Base-by-base conservation (phyloP, 352 stramenopile genomes). In the Globisporangium camurandrum region DNA sequence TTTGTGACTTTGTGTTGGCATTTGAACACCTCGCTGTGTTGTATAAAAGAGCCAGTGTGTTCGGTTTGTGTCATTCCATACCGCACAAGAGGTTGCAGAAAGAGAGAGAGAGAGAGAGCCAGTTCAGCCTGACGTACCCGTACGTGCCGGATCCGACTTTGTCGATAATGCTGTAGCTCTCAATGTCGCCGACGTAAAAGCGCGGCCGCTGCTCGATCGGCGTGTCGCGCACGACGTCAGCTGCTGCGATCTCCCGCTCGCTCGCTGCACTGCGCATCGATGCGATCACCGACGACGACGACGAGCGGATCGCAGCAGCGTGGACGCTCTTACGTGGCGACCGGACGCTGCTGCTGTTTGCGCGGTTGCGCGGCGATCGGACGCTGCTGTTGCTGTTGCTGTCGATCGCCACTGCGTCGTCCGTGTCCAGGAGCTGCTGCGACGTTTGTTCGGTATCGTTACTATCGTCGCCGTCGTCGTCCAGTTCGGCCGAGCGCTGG, bases 131-230 rank as follows among this genome's bases (percentile, higher is more conserved):
- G 1, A 48, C 70, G 28, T 71, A 93, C 82, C 82, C 83, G 52
- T 93, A 93, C 1, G 83, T 93, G 23, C 83, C 83, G 0, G 77
- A 91, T 3, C 83, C 83, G 1, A 93, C 76, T 59, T 93, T 91
- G 61, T 92, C 83, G 56, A 93, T 93, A 37, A 93, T 92, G 53
- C 67, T 91, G 56, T 93, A 93, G 55, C 68, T 88, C 27, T 91
- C 77, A 54, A 93, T 93, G 39, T 91, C 77, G 23, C 82, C 82
- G 36, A 93, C 71, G 42, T 93, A 88, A 51, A 79, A 91, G n/a
- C 82, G 64, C 6, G 76, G 56, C 33, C 64, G 67, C n/a, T n/a
- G n/a, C 54, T 86, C 81, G 0, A 36, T 37, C 2, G 62, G 64
- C 3, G 51, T 27, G 4, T 87, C 73, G 23, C 51, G 57, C 22